A percentile compares a stretch with the other conserved stretches of the same genome.
These are phyloP conservation scores for Penicillium psychrofluorescens DNA, from an alignment of 495 filamentous ascomycete genomes.

Conservation along the genomic window DNA sequence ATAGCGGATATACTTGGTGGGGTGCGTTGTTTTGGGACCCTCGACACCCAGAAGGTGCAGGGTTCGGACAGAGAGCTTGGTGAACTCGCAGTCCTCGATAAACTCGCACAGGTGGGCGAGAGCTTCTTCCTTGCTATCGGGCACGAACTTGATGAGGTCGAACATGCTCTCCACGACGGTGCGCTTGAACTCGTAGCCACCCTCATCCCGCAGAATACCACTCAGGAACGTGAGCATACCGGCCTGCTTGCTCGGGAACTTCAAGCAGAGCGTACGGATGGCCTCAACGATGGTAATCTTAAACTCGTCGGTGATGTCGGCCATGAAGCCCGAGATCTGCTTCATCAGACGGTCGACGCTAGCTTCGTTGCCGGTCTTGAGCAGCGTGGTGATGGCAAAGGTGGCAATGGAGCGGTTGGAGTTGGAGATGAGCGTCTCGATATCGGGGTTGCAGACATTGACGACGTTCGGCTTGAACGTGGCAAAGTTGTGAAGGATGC, in stretches of 20 bases:
- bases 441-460: conserved; percentile 90
- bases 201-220: conserved; percentile 89
- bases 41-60: conserved; percentile 89
- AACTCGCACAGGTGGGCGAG: conserved; percentile 97
- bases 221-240: conserved; percentile 97
- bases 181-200: conserved; percentile 97
- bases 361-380: conserved; percentile 96
- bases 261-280: conserved; percentile 90
- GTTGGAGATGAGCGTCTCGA: conserved; percentile 92
- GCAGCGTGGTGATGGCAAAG: conserved; percentile 93
- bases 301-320: conserved; percentile 97
- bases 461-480: conserved; percentile 91
- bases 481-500: conserved; percentile 93
- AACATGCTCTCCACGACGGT: conserved; percentile 99
- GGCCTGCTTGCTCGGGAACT: conserved; percentile 96
- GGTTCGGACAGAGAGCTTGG: conserved; percentile 92
- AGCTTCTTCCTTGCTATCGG: conserved; percentile 96
- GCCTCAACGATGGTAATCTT: conserved; percentile 99
- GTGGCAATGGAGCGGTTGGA: conserved; percentile 96
- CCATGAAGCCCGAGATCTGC: conserved; percentile 96
- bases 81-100: conserved; percentile 99
- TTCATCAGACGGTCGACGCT: conserved; percentile 98
- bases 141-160: conserved; percentile 97
- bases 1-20: conserved; percentile 97
- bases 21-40: conserved; percentile 90